Conservation (phyloP, 2,329 filamentous ascomycete species). For the Periconia sp. region DNA sequence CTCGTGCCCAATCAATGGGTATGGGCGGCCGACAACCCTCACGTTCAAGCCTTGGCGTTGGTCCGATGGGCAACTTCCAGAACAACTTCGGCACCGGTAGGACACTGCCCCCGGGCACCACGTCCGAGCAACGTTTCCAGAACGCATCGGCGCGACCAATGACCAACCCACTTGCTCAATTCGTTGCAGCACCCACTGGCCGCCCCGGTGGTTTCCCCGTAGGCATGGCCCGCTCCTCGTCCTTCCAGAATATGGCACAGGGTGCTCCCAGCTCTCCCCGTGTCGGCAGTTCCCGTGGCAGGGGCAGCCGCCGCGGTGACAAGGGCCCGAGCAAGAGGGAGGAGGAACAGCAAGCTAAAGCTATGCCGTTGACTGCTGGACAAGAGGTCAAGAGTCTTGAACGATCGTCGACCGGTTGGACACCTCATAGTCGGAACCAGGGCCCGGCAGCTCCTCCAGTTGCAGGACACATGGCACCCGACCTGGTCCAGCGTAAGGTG, state of each 20-base stretch:
- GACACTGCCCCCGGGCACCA: constrained; percentile 76
- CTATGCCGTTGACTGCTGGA: constrained; percentile 88
- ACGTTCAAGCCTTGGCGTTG: constrained; percentile 28
- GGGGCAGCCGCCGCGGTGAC: constrained; percentile 66
- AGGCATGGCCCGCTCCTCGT: constrained; percentile 68
- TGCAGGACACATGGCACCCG: constrained; percentile 72
- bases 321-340: constrained; percentile 53
- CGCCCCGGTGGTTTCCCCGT: constrained; percentile 69
- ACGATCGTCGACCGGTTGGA: constrained; percentile 81
- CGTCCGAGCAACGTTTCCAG: constrained; percentile 74
- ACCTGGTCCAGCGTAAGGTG: constrained; percentile 97
- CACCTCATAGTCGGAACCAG: constrained; percentile 67
- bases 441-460: constrained; percentile 32
- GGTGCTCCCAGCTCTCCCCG: constrained; percentile 72
- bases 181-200: constrained; percentile 51
- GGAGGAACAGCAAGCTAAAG: constrained; percentile 74
- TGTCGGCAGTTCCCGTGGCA: constrained; percentile 66
- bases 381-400: constrained; percentile 81
- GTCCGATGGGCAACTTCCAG: constrained; percentile 73
- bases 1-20: constrained; percentile 57
- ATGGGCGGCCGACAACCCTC: constrained; percentile 59
- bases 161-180: constrained; percentile 63
- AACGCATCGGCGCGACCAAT: constrained; percentile 38
- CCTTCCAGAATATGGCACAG: constrained; percentile 62
- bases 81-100: constrained; percentile 53